Evolutionary conservation across 495 filamentous ascomycete genomes (phyloP).

Genomic region (Cladorrhinum samala): DNA sequence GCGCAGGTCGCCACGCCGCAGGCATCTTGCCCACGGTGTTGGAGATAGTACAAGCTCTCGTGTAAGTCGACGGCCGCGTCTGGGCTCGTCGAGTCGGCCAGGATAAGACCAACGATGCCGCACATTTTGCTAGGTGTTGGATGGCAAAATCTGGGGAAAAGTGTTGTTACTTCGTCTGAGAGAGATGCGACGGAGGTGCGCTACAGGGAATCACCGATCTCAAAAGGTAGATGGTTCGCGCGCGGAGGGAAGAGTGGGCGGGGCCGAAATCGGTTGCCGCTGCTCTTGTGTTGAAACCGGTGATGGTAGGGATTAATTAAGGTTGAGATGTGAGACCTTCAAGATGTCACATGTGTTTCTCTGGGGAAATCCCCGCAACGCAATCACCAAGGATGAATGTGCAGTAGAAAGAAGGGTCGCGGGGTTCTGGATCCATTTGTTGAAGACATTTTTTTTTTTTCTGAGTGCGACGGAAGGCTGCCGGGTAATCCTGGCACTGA

Average conservation of each 20-base stretch:
- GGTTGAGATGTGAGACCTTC: background rate
- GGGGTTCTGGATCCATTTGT: slow-evolving; percentile 10
- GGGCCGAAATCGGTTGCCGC: background rate
- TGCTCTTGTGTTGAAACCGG: too few species aligned
- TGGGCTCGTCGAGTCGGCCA: slow-evolving; percentile 44
- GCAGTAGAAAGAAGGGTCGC: slow-evolving; percentile 9
- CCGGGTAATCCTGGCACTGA: too few species aligned
- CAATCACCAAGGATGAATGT: slow-evolving; percentile 5
- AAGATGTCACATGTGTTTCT: background rate
- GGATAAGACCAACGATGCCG: slow-evolving; percentile 77
- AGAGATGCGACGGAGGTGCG: background rate
- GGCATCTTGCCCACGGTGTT: slow-evolving; percentile 82
- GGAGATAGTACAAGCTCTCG: slow-evolving; percentile 83
- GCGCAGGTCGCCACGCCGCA: slow-evolving; percentile 81
- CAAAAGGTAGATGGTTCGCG: too few species aligned
- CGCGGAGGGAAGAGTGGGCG: background rate
- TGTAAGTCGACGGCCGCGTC: slow-evolving; percentile 62
- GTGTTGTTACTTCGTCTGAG: background rate
- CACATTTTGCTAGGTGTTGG: slow-evolving; percentile 55
- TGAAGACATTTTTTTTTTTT: slow-evolving; percentile 1
- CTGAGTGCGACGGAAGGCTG: slow-evolving; percentile 7
- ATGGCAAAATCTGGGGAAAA: background rate
- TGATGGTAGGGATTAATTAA: background rate
- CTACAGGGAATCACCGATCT: background rate
- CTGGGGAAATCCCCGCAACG: background rate